Evolutionary conservation across 352 stramenopile genomes (phyloP).

Genomic region (Aphanomyces astaci): DNA sequence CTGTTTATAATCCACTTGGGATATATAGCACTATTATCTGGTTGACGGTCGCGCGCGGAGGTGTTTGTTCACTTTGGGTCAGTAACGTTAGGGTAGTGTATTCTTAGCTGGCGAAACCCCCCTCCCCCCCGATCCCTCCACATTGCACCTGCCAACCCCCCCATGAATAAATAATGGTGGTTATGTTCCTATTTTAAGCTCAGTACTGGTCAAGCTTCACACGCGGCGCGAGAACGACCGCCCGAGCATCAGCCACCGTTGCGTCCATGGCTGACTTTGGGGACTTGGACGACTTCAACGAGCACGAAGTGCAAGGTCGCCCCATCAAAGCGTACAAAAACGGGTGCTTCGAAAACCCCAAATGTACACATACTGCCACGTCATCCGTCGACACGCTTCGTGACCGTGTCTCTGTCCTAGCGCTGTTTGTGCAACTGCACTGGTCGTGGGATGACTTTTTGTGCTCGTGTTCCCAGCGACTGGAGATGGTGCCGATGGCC

Average conservation of each 20-base stretch:
- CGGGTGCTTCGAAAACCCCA: conserved; percentile 66
- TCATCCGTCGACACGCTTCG: neutral
- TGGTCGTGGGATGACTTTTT: conserved; percentile 84
- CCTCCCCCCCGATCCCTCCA: no score
- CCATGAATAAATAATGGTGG: no score
- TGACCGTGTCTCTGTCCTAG: conserved; percentile 28
- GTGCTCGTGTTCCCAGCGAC: conserved; percentile 62
- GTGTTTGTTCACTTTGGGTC: no score
- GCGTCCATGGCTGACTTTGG: conserved; percentile 71
- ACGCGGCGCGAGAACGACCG: neutral
- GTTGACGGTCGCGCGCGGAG: no score
- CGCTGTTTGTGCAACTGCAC: conserved; percentile 73
- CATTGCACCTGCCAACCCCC: no score
- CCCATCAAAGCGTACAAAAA: conserved; percentile 76
- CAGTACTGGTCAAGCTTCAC: neutral
- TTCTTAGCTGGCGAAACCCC: no score
- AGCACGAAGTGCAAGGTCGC: conserved; percentile 67
- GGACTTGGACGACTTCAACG: conserved; percentile 72
- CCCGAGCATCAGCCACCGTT: no score
- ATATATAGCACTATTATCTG: no score
- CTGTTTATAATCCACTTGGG: no score
- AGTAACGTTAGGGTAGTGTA: no score
- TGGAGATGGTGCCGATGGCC: conserved; percentile 76
- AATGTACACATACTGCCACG: conserved; percentile 30
- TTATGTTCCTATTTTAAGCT: neutral